phyloP scores from a whole-genome alignment of 306 rosid genomes.

The Cucurbita maxima region DNA sequence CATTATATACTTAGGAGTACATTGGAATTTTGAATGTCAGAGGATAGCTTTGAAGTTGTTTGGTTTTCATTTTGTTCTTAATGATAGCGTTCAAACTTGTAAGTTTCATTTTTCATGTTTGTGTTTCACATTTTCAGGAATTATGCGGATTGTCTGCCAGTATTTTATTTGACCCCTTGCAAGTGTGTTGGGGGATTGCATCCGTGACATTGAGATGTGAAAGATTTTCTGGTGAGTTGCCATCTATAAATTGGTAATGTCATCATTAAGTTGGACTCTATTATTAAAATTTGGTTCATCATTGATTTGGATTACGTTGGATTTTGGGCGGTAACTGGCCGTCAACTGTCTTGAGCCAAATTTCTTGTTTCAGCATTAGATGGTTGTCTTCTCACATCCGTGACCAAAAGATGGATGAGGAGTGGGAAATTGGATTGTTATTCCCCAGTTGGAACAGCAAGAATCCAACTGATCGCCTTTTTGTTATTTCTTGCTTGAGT shows the following conservation, averaged over 20 bases:
- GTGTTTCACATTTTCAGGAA: slow-evolving; percentile 3
- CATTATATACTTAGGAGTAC: not conserved
- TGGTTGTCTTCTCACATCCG: slow-evolving; percentile 2
- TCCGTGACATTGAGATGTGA: not conserved
- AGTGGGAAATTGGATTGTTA: slow-evolving; percentile 46
- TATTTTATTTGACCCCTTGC: not conserved
- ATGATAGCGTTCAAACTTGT: not conserved
- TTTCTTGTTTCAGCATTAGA: slow-evolving; percentile 4
- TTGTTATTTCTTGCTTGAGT: slow-evolving; percentile 45
- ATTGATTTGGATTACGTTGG: not conserved
- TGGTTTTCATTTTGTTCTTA: not conserved
- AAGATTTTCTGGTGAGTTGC: not conserved
- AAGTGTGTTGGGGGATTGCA: not conserved
- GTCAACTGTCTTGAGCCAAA: not conserved
- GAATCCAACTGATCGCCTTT: slow-evolving; percentile 68
- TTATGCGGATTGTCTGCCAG: not conserved
- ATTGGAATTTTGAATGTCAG: not conserved
- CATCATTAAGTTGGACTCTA: not conserved
- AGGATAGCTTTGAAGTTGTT: not conserved
- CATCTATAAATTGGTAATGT: not conserved
- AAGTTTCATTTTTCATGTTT: not conserved
- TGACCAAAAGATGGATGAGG: slow-evolving; percentile 48
- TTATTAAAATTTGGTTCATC: not conserved
- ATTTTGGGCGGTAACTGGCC: not conserved
- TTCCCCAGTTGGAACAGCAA: slow-evolving; percentile 58